Evolutionary conservation across 352 stramenopile species (phyloP).

Genomic region (Globisporangium nagaii): DNA sequence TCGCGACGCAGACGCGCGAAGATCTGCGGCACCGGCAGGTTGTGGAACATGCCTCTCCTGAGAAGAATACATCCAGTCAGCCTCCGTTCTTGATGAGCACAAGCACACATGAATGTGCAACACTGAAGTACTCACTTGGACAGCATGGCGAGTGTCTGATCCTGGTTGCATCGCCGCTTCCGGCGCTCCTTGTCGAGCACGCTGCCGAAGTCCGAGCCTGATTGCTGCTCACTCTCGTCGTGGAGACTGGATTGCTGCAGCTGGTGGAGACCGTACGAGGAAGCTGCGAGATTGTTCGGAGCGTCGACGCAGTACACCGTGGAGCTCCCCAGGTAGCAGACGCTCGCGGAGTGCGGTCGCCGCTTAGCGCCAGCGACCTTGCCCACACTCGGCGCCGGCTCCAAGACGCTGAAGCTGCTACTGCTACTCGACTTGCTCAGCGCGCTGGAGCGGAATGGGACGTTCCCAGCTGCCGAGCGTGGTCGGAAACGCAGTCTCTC

Average conservation of each 20-base stretch:
- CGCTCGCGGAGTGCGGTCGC: constrained; percentile 44
- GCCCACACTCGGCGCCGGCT: constrained; percentile 4
- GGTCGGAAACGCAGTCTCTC: constrained; percentile 22
- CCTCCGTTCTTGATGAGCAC: too few species aligned
- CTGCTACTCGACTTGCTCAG: not conserved
- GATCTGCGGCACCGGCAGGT: constrained; percentile 40
- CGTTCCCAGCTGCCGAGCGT: constrained; percentile 24
- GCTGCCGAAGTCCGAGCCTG: constrained; percentile 22
- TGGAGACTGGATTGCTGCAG: not conserved
- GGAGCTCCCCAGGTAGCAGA: constrained; percentile 43
- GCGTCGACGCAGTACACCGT: constrained; percentile 48
- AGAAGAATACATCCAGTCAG: too few species aligned
- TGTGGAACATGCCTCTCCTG: constrained; percentile 22
- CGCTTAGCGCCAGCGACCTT: constrained; percentile 47
- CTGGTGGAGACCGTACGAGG: constrained; percentile 1
- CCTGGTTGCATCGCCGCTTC: constrained; percentile 17
- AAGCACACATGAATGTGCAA: not conserved
- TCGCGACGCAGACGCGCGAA: constrained; percentile 51
- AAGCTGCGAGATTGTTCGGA: not conserved
- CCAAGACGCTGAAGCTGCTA: not conserved
- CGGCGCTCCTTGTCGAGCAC: constrained; percentile 33
- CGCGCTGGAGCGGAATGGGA: constrained; percentile 3
- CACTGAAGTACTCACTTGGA: constrained; percentile 1
- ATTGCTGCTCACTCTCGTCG: not conserved
- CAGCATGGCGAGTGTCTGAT: constrained; percentile 20